These are phyloP conservation scores for Glarea lozoyensis DNA, from an alignment of 495 filamentous ascomycete genomes.

Conservation along the genomic window DNA sequence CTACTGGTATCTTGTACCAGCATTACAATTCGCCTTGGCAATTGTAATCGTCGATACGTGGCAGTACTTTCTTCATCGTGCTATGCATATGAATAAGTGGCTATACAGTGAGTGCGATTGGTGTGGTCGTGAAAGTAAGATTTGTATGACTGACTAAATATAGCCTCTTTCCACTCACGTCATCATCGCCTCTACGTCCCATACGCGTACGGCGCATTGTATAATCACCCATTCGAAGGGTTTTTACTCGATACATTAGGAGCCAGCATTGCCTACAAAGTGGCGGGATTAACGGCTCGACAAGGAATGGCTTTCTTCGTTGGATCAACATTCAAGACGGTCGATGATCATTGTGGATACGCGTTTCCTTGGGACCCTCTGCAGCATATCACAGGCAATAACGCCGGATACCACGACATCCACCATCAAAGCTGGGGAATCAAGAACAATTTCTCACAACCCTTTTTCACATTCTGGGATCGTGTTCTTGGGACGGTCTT, in stretches of 20 bases:
- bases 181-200: slow-evolving; percentile 96
- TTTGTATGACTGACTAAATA: slow-evolving; percentile 1
- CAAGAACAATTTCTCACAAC: slow-evolving; percentile 71
- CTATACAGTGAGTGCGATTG: slow-evolving; percentile 64
- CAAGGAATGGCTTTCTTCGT: slow-evolving; percentile 83
- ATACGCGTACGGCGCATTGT: slow-evolving; percentile 93
- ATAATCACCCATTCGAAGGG: slow-evolving; percentile 90
- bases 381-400: slow-evolving; percentile 84
- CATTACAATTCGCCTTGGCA: slow-evolving; percentile 62
- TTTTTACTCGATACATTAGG: slow-evolving; percentile 89
- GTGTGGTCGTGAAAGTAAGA: too few relatives aligned
- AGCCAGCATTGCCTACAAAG: slow-evolving; percentile 69
- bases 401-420: slow-evolving; percentile 91
- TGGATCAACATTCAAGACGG: slow-evolving; percentile 81
- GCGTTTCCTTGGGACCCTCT: slow-evolving; percentile 90
- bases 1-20: slow-evolving; percentile 72
- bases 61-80: slow-evolving; percentile 93
- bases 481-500: slow-evolving; percentile 61
- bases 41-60: slow-evolving; percentile 79
- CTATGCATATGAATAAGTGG: slow-evolving; percentile 93
- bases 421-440: slow-evolving; percentile 99
- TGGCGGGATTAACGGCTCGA: slow-evolving; percentile 65
- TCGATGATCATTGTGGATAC: slow-evolving; percentile 97
- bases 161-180: slow-evolving; percentile 82
- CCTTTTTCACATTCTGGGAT: slow-evolving; percentile 86